Conservation (phyloP, 1,284 basidiomycete species). For the Melampsora americana region DNA sequence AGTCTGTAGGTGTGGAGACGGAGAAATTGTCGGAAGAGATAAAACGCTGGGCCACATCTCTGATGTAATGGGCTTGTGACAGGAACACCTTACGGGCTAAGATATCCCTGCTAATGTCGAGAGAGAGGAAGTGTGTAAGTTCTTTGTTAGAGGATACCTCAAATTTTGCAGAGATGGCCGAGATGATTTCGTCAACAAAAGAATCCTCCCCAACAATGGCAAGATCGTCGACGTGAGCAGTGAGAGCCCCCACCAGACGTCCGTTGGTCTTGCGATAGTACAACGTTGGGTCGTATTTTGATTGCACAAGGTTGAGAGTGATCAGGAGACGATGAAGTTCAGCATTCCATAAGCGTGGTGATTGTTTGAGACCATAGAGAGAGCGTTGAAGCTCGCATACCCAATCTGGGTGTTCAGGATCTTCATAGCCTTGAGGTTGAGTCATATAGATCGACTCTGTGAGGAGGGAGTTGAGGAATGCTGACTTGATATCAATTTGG, state of each 20-base stretch:
- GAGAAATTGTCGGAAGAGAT: too few species aligned
- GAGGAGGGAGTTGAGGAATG: too few species aligned
- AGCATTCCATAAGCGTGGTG: constrained; percentile 21
- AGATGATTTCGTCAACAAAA: background rate
- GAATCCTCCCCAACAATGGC: background rate
- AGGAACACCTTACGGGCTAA: too few species aligned
- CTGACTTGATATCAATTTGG: too few species aligned
- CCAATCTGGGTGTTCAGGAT: constrained; percentile 19
- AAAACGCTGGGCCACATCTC: background rate
- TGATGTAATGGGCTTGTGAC: constrained; percentile 11
- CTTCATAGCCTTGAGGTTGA: constrained; percentile 17
- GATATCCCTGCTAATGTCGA: too few species aligned
- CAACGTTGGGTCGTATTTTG: constrained; percentile 21
- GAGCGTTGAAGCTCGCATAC: constrained; percentile 36
- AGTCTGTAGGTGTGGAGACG: background rate
- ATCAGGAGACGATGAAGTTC: too few species aligned
- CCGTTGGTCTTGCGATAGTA: background rate
- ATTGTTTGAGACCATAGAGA: constrained; percentile 40
- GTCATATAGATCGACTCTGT: constrained; percentile 44
- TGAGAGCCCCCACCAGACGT: background rate
- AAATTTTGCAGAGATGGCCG: background rate
- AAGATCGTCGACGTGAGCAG: background rate
- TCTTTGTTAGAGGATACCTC: background rate
- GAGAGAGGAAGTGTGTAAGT: constrained; percentile 11
- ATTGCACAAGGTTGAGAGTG: too few species aligned